These are phyloP conservation scores for Madurella fahalii DNA, from an alignment of 2,329 filamentous ascomycete species.

Conservation along the genomic window DNA sequence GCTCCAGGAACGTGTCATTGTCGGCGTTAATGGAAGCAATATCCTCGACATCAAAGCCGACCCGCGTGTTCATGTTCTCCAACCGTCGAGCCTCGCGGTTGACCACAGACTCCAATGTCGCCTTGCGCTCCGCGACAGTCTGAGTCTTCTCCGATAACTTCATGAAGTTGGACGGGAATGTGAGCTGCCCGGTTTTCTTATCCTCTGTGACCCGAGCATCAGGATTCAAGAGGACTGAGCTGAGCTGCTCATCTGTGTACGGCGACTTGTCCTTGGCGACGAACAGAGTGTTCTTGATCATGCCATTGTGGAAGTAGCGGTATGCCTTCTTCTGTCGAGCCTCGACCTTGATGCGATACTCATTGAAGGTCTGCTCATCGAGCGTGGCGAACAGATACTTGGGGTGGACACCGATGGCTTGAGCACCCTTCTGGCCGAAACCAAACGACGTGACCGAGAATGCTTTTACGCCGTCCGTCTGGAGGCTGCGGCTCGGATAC, in stretches of 20 bases:
- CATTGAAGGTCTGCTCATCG: constrained; percentile 74
- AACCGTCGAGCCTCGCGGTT: constrained; percentile 68
- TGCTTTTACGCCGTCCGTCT: constrained; percentile 97
- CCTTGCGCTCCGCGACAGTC: constrained; percentile 47
- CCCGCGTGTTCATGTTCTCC: constrained; percentile 65
- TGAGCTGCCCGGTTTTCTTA: constrained; percentile 79
- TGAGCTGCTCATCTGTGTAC: constrained; percentile 83
- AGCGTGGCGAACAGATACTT: constrained; percentile 95
- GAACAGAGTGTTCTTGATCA: constrained; percentile 98
- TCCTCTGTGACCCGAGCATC: constrained; percentile 79
- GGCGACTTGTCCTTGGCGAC: constrained; percentile 90
- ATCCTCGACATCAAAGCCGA: constrained; percentile 92
- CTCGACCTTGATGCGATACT: constrained; percentile 84
- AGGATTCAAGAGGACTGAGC: constrained; percentile 88
- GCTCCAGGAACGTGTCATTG: constrained; percentile 89
- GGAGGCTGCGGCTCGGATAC: constrained; percentile 90
- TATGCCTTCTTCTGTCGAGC: constrained; percentile 98
- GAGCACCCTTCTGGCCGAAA: constrained; percentile 98
- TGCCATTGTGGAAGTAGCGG: constrained; percentile 95
- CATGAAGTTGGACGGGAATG: constrained; percentile 66
- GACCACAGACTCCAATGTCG: constrained; percentile 70
- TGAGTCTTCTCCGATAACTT: constrained; percentile 56
- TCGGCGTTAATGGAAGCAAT: constrained; percentile 84
- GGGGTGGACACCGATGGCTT: constrained; percentile 94
- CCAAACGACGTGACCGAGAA: constrained; percentile 99